Conservation (phyloP, 768 basidiomycete species). For the Hirschioporus abietinus region DNA sequence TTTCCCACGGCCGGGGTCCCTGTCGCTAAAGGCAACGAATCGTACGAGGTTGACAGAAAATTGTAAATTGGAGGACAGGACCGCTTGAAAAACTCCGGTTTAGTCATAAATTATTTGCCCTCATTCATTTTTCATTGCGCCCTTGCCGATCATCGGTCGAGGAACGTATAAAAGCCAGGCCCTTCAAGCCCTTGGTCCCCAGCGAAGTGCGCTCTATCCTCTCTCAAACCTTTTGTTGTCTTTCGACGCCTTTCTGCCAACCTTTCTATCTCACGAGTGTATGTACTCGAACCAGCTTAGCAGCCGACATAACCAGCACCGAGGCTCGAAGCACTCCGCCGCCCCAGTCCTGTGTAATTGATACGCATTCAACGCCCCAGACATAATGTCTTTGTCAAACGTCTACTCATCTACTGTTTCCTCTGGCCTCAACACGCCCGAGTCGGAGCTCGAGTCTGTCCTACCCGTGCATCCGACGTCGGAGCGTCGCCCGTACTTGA, state of each 20-base stretch:
- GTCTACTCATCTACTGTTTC: conserved; percentile 26
- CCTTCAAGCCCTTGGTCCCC: background rate
- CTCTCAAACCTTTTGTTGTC: conserved; percentile 1
- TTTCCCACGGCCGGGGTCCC: conserved; percentile 1
- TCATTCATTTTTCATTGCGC: background rate
- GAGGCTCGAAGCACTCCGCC: conserved; percentile 81
- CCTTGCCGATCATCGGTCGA: background rate
- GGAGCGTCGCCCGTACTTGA: conserved; percentile 65
- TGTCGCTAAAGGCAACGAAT: background rate
- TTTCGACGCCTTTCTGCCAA: background rate
- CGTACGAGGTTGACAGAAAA: background rate
- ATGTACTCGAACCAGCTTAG: conserved; percentile 96
- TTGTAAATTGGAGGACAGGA: background rate
- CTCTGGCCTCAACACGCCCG: conserved; percentile 71
- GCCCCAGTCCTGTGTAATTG: conserved; percentile 49
- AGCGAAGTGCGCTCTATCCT: background rate
- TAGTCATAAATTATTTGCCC: background rate
- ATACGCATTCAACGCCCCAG: conserved; percentile 4
- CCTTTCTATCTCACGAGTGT: conserved; percentile 31
- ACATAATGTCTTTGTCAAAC: conserved; percentile 18
- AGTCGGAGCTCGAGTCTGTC: conserved; percentile 63
- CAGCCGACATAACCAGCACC: conserved; percentile 81
- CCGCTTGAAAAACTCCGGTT: background rate
- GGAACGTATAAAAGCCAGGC: background rate
- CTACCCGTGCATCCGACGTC: conserved; percentile 82